Evolutionary conservation across 2,329 filamentous ascomycete genomes (phyloP).

Genomic region (Geoglossum cookeanum): DNA sequence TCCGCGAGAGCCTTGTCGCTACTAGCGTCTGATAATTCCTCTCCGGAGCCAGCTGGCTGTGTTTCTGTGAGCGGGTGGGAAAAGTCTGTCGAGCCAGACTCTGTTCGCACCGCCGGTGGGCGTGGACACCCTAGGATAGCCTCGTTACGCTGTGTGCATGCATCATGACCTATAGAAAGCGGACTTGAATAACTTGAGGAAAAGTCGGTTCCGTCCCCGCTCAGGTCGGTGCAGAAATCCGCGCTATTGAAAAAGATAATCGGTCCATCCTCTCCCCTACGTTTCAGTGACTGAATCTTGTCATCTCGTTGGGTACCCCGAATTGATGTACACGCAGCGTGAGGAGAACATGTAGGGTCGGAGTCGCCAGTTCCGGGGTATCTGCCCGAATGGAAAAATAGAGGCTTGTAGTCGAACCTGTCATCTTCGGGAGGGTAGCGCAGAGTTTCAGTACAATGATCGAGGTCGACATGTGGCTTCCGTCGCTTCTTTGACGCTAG

Average conservation of each 20-base stretch:
- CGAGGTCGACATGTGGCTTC: neutral
- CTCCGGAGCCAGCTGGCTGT: neutral
- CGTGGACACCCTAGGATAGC: slow-evolving; percentile 3
- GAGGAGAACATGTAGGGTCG: neutral
- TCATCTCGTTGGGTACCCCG: slow-evolving; percentile 5
- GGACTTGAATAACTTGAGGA: neutral
- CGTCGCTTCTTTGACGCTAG: neutral
- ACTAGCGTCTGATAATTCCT: neutral
- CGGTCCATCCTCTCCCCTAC: slow-evolving; percentile 40
- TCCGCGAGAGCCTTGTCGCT: slow-evolving; percentile 3
- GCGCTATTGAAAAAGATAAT: slow-evolving; percentile 73
- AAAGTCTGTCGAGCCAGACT: neutral
- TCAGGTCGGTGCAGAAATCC: slow-evolving; percentile 61
- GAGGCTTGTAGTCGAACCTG: slow-evolving; percentile 26
- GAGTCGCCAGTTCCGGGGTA: neutral
- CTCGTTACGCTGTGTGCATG: neutral
- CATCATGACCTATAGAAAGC: neutral
- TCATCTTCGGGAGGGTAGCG: slow-evolving; percentile 10
- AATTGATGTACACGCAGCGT: slow-evolving; percentile 13
- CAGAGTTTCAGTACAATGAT: neutral
- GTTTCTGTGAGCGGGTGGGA: neutral
- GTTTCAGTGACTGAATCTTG: slow-evolving; percentile 20
- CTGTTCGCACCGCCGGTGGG: neutral
- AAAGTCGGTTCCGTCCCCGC: slow-evolving; percentile 14
- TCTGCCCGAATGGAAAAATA: slow-evolving; percentile 26